Conservation (phyloP, 139 green algal genomes). For the Asterochloris erici region DNA sequence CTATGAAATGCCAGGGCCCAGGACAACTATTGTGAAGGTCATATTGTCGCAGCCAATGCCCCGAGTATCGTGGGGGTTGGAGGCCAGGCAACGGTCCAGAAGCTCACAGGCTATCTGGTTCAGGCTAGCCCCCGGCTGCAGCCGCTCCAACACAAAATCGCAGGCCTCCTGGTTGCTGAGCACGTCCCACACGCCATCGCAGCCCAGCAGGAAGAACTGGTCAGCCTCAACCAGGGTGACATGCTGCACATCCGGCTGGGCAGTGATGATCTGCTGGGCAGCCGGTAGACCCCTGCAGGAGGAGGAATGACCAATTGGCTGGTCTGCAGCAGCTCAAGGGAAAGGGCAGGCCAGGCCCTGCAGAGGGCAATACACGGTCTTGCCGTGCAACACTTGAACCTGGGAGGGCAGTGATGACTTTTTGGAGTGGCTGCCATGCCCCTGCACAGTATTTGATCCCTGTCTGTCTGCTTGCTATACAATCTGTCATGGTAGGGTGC, state of each 20-base stretch:
- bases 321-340: background rate
- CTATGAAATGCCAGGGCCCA: constrained; percentile 9
- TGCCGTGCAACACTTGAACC: too few species aligned
- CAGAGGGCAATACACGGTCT: background rate
- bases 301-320: background rate
- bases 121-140: constrained; percentile 48
- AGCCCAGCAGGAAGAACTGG: constrained; percentile 89
- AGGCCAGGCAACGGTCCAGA: constrained; percentile 85
- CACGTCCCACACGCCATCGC: constrained; percentile 93
- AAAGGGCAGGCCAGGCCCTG: too few species aligned
- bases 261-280: constrained; percentile 76
- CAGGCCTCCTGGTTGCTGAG: constrained; percentile 86
- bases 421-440: too few species aligned
- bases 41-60: constrained; percentile 96
- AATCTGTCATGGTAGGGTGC: too few species aligned
- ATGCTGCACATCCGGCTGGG: constrained; percentile 63
- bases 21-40: constrained; percentile 55
- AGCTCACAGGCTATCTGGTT: constrained; percentile 61
- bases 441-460: too few species aligned
- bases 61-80: constrained; percentile 73
- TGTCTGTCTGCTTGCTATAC: too few species aligned
- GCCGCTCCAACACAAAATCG: constrained; percentile 70
- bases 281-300: constrained; percentile 8
- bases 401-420: too few species aligned
- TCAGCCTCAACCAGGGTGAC: constrained; percentile 61